Percentiles rank a stretch among this genome's conserved stretches.
Evolutionary conservation across 352 stramenopile species (phyloP).

Genomic region (Phytophthora lateralis): DNA sequence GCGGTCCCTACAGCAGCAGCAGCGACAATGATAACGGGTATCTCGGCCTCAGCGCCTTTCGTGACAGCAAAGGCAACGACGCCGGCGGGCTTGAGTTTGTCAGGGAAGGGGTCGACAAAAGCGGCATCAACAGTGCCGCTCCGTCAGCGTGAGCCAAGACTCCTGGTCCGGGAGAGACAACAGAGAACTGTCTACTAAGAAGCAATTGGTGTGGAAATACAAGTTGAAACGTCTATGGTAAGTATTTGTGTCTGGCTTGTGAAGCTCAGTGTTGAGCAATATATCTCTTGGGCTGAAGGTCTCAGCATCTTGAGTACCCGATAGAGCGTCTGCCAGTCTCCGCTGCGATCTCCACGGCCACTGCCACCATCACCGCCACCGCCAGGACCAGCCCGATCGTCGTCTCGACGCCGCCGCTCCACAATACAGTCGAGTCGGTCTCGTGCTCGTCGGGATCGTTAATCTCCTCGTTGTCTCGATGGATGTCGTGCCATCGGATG

Average conservation of each 20-base stretch:
- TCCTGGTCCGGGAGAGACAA: neutral
- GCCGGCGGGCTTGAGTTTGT: slow-evolving; percentile 26
- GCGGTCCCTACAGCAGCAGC: slow-evolving; percentile 29
- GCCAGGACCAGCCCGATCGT: slow-evolving; percentile 26
- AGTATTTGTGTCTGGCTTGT: neutral
- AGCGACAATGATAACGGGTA: slow-evolving; percentile 35
- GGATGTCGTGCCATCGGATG: slow-evolving; percentile 12
- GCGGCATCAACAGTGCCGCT: slow-evolving; percentile 16
- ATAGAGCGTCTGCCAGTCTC: slow-evolving; percentile 8
- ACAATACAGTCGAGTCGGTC: slow-evolving; percentile 14
- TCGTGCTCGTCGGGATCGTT: slow-evolving; percentile 3
- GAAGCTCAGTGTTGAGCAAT: neutral
- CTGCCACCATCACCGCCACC: slow-evolving; percentile 27
- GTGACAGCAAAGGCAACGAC: slow-evolving; percentile 31
- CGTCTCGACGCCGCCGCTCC: slow-evolving; percentile 29
- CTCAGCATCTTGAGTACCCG: slow-evolving; percentile 15
- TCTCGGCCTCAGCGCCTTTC: slow-evolving; percentile 19
- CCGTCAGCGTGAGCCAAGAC: slow-evolving; percentile 1
- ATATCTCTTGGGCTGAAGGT: neutral
- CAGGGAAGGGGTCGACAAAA: slow-evolving; percentile 19
- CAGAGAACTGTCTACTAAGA: neutral
- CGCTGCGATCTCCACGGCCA: slow-evolving; percentile 24
- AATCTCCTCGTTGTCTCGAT: slow-evolving; percentile 10
- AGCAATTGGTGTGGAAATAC: neutral
- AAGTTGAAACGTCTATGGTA: slow-evolving; percentile 8